Base-by-base conservation (phyloP, 2,329 filamentous ascomycete species). In the Leptosphaerulina australis region DNA sequence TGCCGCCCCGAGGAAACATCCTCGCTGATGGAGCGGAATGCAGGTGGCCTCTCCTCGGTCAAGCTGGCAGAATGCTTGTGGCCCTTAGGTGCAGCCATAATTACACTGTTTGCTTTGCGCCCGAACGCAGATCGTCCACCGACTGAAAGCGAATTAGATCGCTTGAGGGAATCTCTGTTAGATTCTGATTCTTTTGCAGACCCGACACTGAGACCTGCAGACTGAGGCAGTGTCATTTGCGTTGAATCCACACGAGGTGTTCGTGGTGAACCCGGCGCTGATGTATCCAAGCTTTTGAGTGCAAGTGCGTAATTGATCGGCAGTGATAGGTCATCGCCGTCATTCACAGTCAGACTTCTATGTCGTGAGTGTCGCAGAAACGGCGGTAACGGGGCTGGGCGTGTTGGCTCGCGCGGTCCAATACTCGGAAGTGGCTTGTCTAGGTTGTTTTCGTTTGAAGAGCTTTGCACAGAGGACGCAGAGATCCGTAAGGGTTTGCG, bases 401-500 rank as follows among this genome's bases (percentile, higher is more conserved):
- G 35, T 10, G 48, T 50, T 5, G 48, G 48, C 40, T 44, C 35
- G 15, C 28, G 47, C 11, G 39, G 40, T 1, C 17, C 34, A 11
- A 35, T 34, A 21, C 50, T 56, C 33, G 59, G 56, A 14, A 48
- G 50, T 17, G 52, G 57, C 44, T 53, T 45, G 12, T 50, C 45
- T 3, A 40, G 5, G 29, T 40, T 12, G 30, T 20, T 63, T 17
- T 66, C 66, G 11, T 55, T 50, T 12, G 60, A 53, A 17, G 55
- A 52, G 10, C 60, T 43, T 30, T 56, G 51, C 47, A 60, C 3
- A 14, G 40, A n/a, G 3, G 40, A 35, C 1, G 18, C 46, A 9
- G 65, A 57, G 28, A 76, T 68, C 14, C 75, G 74, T 37, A 77
- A 64, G 14, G 76, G 64, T 54, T 67, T 74, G 62, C 76, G 74